Conservation (phyloP, 345 rosid species). For the Populus davidiana region DNA sequence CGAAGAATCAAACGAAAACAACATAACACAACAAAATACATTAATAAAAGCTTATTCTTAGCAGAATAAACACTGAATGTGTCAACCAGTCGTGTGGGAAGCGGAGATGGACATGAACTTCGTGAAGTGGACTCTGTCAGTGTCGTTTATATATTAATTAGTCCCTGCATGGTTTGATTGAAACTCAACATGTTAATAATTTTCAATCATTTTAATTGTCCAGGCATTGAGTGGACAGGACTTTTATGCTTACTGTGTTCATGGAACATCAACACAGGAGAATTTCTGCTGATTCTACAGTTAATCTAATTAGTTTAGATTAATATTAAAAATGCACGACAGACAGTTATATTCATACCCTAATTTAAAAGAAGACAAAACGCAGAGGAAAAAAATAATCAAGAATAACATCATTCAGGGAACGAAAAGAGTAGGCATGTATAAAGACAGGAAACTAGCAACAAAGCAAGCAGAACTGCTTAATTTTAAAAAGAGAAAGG, state of each 20-base stretch:
- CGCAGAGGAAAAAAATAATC: too few relatives aligned
- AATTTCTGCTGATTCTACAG: neutral
- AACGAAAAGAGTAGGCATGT: neutral
- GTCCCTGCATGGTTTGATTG: neutral
- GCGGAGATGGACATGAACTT: neutral
- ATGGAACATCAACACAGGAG: neutral
- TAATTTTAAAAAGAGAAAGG: neutral
- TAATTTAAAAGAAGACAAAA: too few relatives aligned
- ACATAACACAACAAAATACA: conserved; percentile 20
- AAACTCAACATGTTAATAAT: neutral
- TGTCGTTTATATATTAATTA: too few relatives aligned
- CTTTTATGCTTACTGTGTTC: neutral
- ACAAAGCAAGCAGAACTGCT: neutral
- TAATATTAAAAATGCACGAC: neutral
- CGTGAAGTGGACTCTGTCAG: conserved; percentile 22
- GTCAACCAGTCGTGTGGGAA: conserved; percentile 21
- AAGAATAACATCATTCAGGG: too few relatives aligned
- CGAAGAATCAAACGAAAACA: conserved; percentile 58
- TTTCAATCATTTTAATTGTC: neutral
- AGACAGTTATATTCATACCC: neutral
- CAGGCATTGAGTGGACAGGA: neutral
- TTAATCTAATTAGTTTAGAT: neutral
- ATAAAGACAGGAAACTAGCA: neutral
- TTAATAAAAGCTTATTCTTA: neutral
- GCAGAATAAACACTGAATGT: neutral